Evolutionary conservation across 495 filamentous ascomycete species (phyloP).

Genomic region (Lepraria neglecta): DNA sequence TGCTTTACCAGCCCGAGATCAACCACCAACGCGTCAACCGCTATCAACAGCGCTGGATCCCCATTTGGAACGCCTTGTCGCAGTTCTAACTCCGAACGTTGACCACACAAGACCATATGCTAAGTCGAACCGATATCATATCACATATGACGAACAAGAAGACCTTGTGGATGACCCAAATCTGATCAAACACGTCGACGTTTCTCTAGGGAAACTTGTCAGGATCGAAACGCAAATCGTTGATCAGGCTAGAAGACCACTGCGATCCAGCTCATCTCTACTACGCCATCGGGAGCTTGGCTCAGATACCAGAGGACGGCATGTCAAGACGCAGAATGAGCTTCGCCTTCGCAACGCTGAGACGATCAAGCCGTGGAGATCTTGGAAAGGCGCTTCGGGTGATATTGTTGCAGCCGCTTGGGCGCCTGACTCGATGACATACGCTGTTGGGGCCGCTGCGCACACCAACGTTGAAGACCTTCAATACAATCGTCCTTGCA

Average conservation of each 20-base stretch:
- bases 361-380: constrained; percentile 34
- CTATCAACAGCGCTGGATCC: constrained; percentile 10
- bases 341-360: constrained; percentile 27
- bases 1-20: not conserved
- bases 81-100: not conserved
- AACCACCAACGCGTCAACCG: not conserved
- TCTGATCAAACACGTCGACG: not conserved
- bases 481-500: constrained; percentile 77
- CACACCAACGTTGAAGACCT: constrained; percentile 69
- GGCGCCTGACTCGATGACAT: constrained; percentile 44
- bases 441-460: constrained; percentile 61
- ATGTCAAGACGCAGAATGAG: constrained; percentile 12
- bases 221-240: constrained; percentile 15
- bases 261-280: constrained; percentile 8
- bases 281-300: constrained; percentile 26
- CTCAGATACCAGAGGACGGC: constrained; percentile 1
- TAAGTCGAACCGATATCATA: no score
- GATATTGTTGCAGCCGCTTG: constrained; percentile 46
- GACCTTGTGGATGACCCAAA: constrained; percentile 2
- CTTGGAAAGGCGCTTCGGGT: constrained; percentile 49
- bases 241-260: constrained; percentile 13
- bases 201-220: not conserved
- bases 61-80: constrained; percentile 5
- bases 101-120: not conserved
- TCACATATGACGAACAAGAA: not conserved